Percentiles rank a stretch among this genome's conserved stretches.
Evolutionary conservation across 2,329 filamentous ascomycete genomes (phyloP).

Genomic region (Hypomyces rosellus): DNA sequence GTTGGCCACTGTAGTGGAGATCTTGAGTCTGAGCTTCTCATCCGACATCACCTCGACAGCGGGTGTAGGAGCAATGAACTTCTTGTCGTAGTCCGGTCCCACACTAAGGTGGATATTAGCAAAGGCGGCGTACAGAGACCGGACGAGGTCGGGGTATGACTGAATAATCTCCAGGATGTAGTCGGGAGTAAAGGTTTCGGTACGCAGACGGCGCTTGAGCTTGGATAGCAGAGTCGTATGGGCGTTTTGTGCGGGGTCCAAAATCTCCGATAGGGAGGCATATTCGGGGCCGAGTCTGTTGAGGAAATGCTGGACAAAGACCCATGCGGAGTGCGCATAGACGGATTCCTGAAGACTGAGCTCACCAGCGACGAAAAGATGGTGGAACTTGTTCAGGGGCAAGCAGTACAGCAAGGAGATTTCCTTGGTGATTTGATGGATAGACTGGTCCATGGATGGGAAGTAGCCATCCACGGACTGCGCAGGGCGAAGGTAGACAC

Average conservation of each 20-base stretch:
- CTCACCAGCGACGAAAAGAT: slow-evolving; percentile 76
- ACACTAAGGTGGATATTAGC: slow-evolving; percentile 71
- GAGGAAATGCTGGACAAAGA: slow-evolving; percentile 96
- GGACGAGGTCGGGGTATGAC: slow-evolving; percentile 79
- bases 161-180: slow-evolving; percentile 98
- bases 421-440: slow-evolving; percentile 99
- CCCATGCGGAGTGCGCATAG: slow-evolving; percentile 95
- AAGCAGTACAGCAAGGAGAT: slow-evolving; percentile 95
- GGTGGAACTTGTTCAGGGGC: slow-evolving; percentile 93
- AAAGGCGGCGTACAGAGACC: slow-evolving; percentile 84
- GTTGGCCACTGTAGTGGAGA: slow-evolving; percentile 74
- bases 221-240: slow-evolving; percentile 86
- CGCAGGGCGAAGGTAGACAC: slow-evolving; percentile 80
- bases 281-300: slow-evolving; percentile 94
- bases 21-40: slow-evolving; percentile 64
- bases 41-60: slow-evolving; percentile 68
- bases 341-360: slow-evolving; percentile 94
- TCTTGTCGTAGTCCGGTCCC: slow-evolving; percentile 44
- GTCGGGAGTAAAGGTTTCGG: slow-evolving; percentile 95
- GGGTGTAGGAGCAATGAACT: slow-evolving; percentile 48
- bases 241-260: slow-evolving; percentile 74
- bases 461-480: slow-evolving; percentile 48
- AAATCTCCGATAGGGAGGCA: slow-evolving; percentile 71
- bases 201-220: slow-evolving; percentile 90
- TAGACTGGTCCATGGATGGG: slow-evolving; percentile 86